A percentile compares a stretch with the other conserved stretches of the same genome.
phyloP scores from a whole-genome alignment of 2,329 filamentous ascomycete genomes.

The Teratosphaeria nubilosa region DNA sequence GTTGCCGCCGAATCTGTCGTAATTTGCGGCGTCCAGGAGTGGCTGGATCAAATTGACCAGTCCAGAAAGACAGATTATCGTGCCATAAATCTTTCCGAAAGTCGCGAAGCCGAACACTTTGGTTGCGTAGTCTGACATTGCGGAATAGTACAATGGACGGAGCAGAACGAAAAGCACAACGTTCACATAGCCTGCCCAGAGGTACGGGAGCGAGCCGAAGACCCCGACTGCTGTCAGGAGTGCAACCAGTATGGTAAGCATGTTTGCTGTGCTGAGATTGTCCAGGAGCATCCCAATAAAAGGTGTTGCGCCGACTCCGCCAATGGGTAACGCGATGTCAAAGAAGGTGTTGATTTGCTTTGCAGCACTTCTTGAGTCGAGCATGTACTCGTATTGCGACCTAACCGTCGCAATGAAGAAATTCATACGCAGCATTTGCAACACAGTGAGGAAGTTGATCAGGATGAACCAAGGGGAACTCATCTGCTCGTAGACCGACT shows the following conservation, averaged over 20 bases:
- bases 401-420: conserved; percentile 85
- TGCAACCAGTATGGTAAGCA: conserved; percentile 59
- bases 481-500: conserved; percentile 63
- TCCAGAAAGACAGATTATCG: conserved; percentile 76
- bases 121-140: conserved; percentile 76
- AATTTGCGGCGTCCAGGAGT: conserved; percentile 66
- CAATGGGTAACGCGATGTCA: conserved; percentile 72
- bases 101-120: conserved; percentile 90
- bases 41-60: conserved; percentile 76
- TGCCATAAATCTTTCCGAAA: conserved; percentile 83
- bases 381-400: conserved; percentile 68
- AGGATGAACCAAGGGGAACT: conserved; percentile 73
- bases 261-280: conserved; percentile 59
- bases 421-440: conserved; percentile 59
- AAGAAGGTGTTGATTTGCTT: conserved; percentile 72
- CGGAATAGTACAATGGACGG: conserved; percentile 82
- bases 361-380: conserved; percentile 52
- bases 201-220: conserved; percentile 61
- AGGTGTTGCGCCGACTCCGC: conserved; percentile 74
- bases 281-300: conserved; percentile 78
- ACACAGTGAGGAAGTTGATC: conserved; percentile 65
- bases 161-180: conserved; percentile 73
- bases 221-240: conserved; percentile 66
- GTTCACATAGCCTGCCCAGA: conserved; percentile 66
- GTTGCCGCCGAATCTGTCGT: conserved; percentile 59